Evolutionary conservation across 176 grass and related monocot species (phyloP), one percentile per base, ranked within the genome.

Genomic region (Saccharum spontaneum): DNA sequence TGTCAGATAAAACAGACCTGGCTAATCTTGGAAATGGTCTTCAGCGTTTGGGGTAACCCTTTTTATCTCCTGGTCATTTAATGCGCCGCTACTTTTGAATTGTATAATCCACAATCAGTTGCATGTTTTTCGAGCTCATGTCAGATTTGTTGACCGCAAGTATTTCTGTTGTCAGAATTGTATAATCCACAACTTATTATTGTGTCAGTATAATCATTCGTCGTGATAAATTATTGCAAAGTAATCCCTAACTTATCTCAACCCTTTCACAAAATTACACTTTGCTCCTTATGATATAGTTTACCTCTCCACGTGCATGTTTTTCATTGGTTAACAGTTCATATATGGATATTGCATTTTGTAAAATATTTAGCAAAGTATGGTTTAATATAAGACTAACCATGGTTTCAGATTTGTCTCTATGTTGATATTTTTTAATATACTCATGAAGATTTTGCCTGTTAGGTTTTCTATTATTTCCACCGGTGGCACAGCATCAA

Each of bases 401-500:
- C 11, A 48, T 62, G 33, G 16, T 41, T 81, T 50, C 31, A 31
- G 13, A 46, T 79, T 88, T 40, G 39, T 67, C 40, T 81, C 39
- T 40, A 61, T 78, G 22, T 31, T 71, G 4, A 45, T 44, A 67
- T 76, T 44, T 72, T 80, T 54, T 0, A 20, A 40, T 38, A 12
- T 62, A 77, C 24, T 63, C 22, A 64, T 18, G 41, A 30, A 69
- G 11, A 77, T 82, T 50, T 63, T 84, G 49, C 37, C 6, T 14
- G 81, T 5, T 78, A 98, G 96, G 73, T 98, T 90, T 76, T 85
- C 88, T 83, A 95, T 98, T 79, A 83, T 98, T 69, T 98, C 96
- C 22, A 98, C 93, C 14, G 93, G 95, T 18, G 96, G 93, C 50
- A 98, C 93, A 31, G 93, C 96, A 59, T 89, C 91, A 68, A 84